phyloP scores from a whole-genome alignment of 164 flowering plant genomes.

The Dillenia turbinata region DNA sequence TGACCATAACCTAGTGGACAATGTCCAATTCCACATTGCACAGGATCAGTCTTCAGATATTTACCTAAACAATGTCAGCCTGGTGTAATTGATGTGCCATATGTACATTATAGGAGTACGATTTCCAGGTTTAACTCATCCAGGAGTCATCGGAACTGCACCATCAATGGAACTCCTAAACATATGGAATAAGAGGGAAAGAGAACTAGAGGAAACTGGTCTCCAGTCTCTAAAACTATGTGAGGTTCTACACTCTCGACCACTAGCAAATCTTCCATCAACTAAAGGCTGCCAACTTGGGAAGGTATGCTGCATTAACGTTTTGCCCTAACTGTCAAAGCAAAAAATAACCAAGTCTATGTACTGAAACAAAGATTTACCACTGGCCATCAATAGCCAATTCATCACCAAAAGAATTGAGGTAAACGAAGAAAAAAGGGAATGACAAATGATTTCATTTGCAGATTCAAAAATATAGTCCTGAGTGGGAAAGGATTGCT shows the following conservation, averaged over 20 bases:
- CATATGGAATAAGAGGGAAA: constrained; percentile 89
- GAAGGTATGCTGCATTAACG: constrained; percentile 35
- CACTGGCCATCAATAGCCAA: too few relatives aligned
- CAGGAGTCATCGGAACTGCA: constrained; percentile 94
- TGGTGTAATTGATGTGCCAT: too few relatives aligned
- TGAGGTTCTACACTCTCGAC: constrained; percentile 81
- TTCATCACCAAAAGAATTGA: too few relatives aligned
- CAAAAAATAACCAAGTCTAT: too few relatives aligned
- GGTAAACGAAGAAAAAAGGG: too few relatives aligned
- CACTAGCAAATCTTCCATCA: constrained; percentile 83
- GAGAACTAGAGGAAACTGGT: constrained; percentile 65
- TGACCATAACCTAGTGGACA: too few relatives aligned
- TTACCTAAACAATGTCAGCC: too few relatives aligned
- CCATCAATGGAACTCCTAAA: constrained; percentile 85
- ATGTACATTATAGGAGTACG: constrained; percentile 52
- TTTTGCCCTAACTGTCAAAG: not conserved
- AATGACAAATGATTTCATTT: constrained; percentile 1
- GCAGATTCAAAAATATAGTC: constrained; percentile 58
- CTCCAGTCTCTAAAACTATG: constrained; percentile 58
- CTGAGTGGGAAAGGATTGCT: constrained; percentile 87
- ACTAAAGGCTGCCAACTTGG: constrained; percentile 80
- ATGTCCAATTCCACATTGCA: too few relatives aligned
- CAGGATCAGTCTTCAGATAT: too few relatives aligned
- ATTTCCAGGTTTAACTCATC: constrained; percentile 91
- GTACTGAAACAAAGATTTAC: too few relatives aligned